phyloP scores from a whole-genome alignment of 2,329 filamentous ascomycete genomes.

The Botryotinia convoluta region DNA sequence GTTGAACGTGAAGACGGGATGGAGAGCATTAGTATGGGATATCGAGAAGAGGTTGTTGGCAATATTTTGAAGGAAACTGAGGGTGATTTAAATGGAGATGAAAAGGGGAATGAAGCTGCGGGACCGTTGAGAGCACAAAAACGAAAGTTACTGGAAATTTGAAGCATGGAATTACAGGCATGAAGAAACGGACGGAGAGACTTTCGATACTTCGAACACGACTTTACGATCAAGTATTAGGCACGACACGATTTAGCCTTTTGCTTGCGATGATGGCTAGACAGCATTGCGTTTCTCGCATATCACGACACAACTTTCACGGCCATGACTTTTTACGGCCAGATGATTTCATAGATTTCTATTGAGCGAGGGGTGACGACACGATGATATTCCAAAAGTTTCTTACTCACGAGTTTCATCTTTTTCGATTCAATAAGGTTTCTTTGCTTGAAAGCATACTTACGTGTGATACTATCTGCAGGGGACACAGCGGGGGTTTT shows the following conservation, averaged over 20 bases:
- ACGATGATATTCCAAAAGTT: background rate
- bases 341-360: background rate
- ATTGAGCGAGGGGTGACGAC: background rate
- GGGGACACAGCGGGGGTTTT: too few species aligned
- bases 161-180: background rate
- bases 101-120: background rate
- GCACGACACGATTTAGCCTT: background rate
- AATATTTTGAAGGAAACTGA: background rate
- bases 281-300: background rate
- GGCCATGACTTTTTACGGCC: background rate
- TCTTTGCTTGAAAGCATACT: too few species aligned
- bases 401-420: background rate
- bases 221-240: background rate
- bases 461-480: background rate
- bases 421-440: background rate
- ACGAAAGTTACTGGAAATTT: background rate
- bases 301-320: background rate
- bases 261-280: background rate
- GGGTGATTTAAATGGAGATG: background rate
- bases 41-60: conserved; percentile 5
- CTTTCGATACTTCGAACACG: background rate
- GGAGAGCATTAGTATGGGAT: background rate
- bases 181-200: background rate
- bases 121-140: background rate
- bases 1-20: conserved; percentile 1